Percentiles rank a stretch among this genome's conserved stretches.
These are phyloP conservation scores for Hanseniaspora valbyensis DNA, from an alignment of 805 yeast genomes.

Conservation along the genomic window DNA sequence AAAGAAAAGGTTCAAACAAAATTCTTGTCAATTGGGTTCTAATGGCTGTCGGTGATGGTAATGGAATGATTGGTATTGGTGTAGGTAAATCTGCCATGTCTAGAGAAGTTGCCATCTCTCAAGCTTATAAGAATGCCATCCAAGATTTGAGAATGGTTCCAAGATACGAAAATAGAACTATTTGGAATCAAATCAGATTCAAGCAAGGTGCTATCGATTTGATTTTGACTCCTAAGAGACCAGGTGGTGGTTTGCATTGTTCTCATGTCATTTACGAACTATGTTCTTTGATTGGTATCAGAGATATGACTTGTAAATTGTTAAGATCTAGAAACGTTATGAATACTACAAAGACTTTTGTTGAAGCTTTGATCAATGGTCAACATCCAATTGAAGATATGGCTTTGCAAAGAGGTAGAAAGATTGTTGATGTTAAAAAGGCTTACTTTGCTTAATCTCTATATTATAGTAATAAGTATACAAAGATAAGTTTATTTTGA, in stretches of 20 bases:
- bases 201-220: slow-evolving; percentile 81
- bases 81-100: slow-evolving; percentile 83
- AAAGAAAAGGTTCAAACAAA: slow-evolving; percentile 88
- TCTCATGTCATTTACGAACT: slow-evolving; percentile 83
- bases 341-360: slow-evolving; percentile 84
- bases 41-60: slow-evolving; percentile 83
- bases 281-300: slow-evolving; percentile 87
- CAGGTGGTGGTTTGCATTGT: slow-evolving; percentile 88
- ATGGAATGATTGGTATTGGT: slow-evolving; percentile 90
- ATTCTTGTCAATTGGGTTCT: slow-evolving; percentile 70
- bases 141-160: slow-evolving; percentile 73
- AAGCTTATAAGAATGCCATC: slow-evolving; percentile 90
- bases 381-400: slow-evolving; percentile 78
- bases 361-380: slow-evolving; percentile 63
- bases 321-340: slow-evolving; percentile 87
- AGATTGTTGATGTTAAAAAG: slow-evolving; percentile 83
- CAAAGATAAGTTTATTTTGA: too few relatives aligned
- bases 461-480: too few relatives aligned
- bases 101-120: slow-evolving; percentile 47
- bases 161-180: slow-evolving; percentile 83
- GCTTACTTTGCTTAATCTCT: slow-evolving; percentile 45
- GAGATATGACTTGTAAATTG: slow-evolving; percentile 83
- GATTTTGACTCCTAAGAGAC: slow-evolving; percentile 73
- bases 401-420: slow-evolving; percentile 88
- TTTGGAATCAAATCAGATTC: slow-evolving; percentile 69